A percentile compares a stretch with the other conserved stretches of the same genome.
Conservation (phyloP, 2,329 filamentous ascomycete species). For the Clarireedia homoeocarpa region DNA sequence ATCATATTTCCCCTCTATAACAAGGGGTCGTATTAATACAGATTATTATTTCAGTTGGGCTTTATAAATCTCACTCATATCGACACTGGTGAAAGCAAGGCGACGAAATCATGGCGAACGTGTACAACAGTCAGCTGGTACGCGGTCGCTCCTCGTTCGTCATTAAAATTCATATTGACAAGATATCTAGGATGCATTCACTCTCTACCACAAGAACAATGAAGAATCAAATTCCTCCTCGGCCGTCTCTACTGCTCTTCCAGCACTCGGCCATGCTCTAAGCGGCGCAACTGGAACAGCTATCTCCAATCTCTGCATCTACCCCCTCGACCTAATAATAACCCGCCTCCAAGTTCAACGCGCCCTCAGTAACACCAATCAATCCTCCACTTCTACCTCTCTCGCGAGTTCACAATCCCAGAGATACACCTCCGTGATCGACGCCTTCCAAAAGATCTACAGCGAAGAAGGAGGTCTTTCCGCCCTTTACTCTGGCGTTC, state of each 20-base stretch:
- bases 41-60: background rate
- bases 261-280: constrained; percentile 72
- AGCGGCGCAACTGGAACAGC: constrained; percentile 74
- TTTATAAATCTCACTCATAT: background rate
- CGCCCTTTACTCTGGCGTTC: constrained; percentile 63
- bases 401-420: constrained; percentile 19
- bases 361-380: constrained; percentile 39
- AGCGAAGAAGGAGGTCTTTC: constrained; percentile 56
- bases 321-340: constrained; percentile 75
- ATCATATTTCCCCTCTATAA: background rate
- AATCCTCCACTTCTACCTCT: constrained; percentile 17
- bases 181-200: constrained; percentile 23
- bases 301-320: constrained; percentile 69
- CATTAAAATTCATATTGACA: background rate
- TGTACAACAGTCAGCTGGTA: constrained; percentile 39
- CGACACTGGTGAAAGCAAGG: background rate
- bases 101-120: constrained; percentile 20
- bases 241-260: constrained; percentile 40
- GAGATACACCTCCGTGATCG: constrained; percentile 57
- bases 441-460: constrained; percentile 66
- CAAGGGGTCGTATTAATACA: background rate
- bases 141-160: constrained; percentile 5
- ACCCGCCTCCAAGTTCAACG: constrained; percentile 76
- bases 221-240: constrained; percentile 25
- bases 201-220: constrained; percentile 30